Conservation (phyloP, 2,329 filamentous ascomycete genomes). For the Albophoma yamanashiensis region DNA sequence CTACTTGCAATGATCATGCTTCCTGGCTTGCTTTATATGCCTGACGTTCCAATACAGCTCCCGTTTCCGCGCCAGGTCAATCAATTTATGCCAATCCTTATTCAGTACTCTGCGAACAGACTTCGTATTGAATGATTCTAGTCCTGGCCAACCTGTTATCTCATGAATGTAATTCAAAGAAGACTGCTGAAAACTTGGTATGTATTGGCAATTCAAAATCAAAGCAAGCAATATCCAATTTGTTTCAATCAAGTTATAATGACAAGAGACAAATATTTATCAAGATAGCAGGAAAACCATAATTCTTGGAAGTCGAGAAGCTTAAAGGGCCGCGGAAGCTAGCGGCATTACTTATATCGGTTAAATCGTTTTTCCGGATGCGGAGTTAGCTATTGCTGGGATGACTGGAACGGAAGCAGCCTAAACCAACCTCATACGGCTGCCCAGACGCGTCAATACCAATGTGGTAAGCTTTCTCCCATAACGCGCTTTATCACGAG, state of each 20-base stretch:
- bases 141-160: no score
- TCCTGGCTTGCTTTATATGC: neutral
- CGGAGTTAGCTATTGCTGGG: neutral
- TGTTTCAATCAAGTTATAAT: neutral
- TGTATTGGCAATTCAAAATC: neutral
- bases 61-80: neutral
- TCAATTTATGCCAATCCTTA: neutral
- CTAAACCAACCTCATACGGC: neutral
- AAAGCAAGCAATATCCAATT: no score
- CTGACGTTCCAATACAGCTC: neutral
- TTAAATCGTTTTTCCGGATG: neutral
- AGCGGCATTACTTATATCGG: neutral
- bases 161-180: neutral
- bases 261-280: no score
- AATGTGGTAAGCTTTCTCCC: neutral
- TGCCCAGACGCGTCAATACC: neutral
- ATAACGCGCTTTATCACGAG: neutral
- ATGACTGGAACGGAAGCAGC: neutral
- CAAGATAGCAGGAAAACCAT: neutral
- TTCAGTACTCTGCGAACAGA: no score
- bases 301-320: neutral
- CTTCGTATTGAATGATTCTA: neutral
- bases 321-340: neutral
- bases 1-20: neutral
- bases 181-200: no score